Conservation (phyloP, 164 flowering plant species). For the Paratinospora sagittata region DNA sequence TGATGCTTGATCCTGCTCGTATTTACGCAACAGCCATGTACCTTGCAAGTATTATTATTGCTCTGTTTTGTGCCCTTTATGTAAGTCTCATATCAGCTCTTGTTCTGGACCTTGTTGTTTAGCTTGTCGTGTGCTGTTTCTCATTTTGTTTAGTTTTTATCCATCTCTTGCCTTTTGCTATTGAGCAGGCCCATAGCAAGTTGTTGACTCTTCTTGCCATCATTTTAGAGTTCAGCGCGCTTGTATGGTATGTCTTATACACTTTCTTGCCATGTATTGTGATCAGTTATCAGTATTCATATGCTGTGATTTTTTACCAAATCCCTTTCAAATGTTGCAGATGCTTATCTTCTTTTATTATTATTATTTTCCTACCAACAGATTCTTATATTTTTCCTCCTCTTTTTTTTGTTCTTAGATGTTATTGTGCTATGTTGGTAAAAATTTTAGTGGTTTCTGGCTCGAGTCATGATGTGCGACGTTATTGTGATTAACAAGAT, state of each 20-base stretch:
- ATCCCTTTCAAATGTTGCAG: background rate
- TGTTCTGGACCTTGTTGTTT: background rate
- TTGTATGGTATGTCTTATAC: slow-evolving; percentile 57
- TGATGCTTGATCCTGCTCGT: slow-evolving; percentile 98
- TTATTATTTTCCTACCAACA: background rate
- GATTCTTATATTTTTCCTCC: background rate
- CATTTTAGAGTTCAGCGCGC: slow-evolving; percentile 78
- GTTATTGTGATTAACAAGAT: too few species aligned
- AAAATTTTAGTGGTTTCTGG: too few species aligned
- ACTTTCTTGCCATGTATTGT: background rate
- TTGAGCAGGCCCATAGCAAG: slow-evolving; percentile 74
- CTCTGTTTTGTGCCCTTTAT: slow-evolving; percentile 84
- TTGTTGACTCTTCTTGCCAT: slow-evolving; percentile 79
- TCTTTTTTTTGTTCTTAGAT: too few species aligned
- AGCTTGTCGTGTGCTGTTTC: background rate
- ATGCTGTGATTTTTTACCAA: background rate
- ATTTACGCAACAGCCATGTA: slow-evolving; percentile 84
- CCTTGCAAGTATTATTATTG: slow-evolving; percentile 69
- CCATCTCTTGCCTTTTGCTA: slow-evolving; percentile 6
- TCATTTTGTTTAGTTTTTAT: background rate
- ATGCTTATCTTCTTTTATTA: background rate
- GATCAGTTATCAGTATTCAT: background rate
- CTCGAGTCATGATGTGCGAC: too few species aligned
- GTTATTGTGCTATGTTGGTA: too few species aligned
- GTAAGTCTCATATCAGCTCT: slow-evolving; percentile 38